phyloP scores from a whole-genome alignment of 768 basidiomycete genomes.

The Kwoniella sp. region DNA sequence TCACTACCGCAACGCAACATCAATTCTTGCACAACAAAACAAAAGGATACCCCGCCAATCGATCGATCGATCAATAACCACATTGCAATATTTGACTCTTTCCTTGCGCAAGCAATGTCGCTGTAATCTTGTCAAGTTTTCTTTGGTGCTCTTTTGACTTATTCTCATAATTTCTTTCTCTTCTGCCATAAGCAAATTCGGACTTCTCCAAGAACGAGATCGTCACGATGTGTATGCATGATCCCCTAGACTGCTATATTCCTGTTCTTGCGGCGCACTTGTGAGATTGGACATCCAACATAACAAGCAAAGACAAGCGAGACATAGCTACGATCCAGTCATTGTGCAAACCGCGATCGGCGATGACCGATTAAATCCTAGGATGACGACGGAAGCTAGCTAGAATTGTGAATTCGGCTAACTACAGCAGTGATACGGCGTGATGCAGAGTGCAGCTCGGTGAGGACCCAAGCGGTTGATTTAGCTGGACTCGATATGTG shows the following conservation, averaged over 20 bases:
- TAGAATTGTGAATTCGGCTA: too few relatives aligned
- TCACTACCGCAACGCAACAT: neutral
- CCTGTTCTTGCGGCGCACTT: too few relatives aligned
- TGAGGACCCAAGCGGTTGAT: too few relatives aligned
- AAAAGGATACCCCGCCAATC: slow-evolving; percentile 13
- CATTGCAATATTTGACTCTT: slow-evolving; percentile 1
- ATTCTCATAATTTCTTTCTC: neutral
- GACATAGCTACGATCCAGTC: neutral
- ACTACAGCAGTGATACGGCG: neutral
- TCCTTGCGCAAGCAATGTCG: neutral
- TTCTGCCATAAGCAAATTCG: slow-evolving; percentile 12
- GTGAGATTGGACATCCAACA: too few relatives aligned
- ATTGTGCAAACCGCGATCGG: neutral
- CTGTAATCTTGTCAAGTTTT: neutral
- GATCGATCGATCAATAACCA: neutral
- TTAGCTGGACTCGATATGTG: too few relatives aligned
- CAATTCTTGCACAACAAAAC: neutral
- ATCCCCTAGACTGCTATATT: neutral
- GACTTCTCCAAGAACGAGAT: slow-evolving; percentile 1
- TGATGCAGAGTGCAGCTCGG: too few relatives aligned
- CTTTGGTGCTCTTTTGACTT: neutral
- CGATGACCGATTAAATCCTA: neutral
- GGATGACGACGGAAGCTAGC: neutral
- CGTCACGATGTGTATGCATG: slow-evolving; percentile 21
- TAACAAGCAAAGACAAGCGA: too few relatives aligned